phyloP scores from a whole-genome alignment of 768 basidiomycete genomes.

The Psilocybe cubensis region DNA sequence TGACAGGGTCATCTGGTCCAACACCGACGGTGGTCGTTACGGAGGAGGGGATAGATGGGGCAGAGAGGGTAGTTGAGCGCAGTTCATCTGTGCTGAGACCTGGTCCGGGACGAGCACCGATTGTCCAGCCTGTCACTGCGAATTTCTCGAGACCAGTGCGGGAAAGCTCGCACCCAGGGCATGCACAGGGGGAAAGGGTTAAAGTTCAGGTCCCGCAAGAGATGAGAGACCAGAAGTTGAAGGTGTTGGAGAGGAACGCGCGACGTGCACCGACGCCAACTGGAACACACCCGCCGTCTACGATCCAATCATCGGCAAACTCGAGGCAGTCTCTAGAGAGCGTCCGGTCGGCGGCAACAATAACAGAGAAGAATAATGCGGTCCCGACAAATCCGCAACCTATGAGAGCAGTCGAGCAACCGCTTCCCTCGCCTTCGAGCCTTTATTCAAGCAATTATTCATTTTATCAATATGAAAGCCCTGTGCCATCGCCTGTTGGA shows the following conservation, averaged over 20 bases:
- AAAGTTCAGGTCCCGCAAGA: constrained; percentile 32
- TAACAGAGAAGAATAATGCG: neutral
- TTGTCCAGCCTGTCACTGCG: constrained; percentile 45
- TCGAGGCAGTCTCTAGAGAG: constrained; percentile 4
- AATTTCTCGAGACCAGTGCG: constrained; percentile 73
- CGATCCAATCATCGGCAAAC: neutral
- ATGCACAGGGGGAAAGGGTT: constrained; percentile 54
- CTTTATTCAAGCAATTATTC: constrained; percentile 68
- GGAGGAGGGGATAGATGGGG: constrained; percentile 34
- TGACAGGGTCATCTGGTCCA: neutral
- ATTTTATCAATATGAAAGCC: constrained; percentile 60
- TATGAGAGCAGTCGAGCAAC: neutral
- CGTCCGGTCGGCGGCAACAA: neutral
- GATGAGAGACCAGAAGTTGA: constrained; percentile 47
- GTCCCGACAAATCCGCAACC: constrained; percentile 1
- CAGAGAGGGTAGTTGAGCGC: neutral
- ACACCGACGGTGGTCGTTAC: constrained; percentile 57
- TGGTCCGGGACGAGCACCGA: constrained; percentile 44
- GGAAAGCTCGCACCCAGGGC: constrained; percentile 38
- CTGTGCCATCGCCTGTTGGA: constrained; percentile 46
- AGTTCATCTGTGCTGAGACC: constrained; percentile 1
- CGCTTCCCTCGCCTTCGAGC: constrained; percentile 15
- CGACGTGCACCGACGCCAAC: constrained; percentile 38
- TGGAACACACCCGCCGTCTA: constrained; percentile 4
- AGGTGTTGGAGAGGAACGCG: constrained; percentile 64